Conservation (phyloP, 2,329 filamentous ascomycete genomes). For the Colletotrichum simmondsii region DNA sequence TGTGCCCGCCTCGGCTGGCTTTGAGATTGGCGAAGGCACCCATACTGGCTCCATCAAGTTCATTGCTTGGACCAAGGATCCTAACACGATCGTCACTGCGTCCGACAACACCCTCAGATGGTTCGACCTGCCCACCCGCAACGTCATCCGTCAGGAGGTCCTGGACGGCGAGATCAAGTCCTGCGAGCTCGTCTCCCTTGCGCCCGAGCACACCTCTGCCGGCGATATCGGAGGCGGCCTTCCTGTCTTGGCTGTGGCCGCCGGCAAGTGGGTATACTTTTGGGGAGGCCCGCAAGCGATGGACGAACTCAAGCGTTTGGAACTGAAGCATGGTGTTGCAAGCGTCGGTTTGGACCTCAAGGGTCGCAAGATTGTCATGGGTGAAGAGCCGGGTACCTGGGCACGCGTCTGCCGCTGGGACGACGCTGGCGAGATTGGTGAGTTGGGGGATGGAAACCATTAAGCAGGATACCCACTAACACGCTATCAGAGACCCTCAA, state of each 20-base stretch:
- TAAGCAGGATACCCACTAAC: constrained; percentile 20
- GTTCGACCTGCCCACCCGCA: constrained; percentile 87
- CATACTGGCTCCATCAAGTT: constrained; percentile 94
- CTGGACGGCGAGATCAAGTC: constrained; percentile 90
- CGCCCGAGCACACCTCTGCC: constrained; percentile 66
- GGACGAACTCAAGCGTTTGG: constrained; percentile 79
- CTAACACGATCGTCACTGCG: constrained; percentile 89
- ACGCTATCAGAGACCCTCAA: constrained; percentile 81
- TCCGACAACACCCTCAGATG: constrained; percentile 93
- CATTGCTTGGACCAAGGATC: constrained; percentile 92
- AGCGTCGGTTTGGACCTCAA: constrained; percentile 89
- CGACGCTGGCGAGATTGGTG: constrained; percentile 80
- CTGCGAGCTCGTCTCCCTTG: constrained; percentile 85
- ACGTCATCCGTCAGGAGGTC: constrained; percentile 79
- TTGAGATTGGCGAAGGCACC: constrained; percentile 87
- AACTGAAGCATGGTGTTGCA: constrained; percentile 85
- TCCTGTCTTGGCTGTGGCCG: constrained; percentile 86
- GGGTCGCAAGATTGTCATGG: constrained; percentile 86
- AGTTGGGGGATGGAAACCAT: constrained; percentile 39
- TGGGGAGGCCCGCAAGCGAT: constrained; percentile 82
- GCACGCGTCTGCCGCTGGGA: constrained; percentile 95
- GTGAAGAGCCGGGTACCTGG: constrained; percentile 93
- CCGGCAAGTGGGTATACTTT: constrained; percentile 94
- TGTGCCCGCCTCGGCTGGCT: constrained; percentile 72
- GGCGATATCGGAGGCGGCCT: constrained; percentile 74